Base-by-base conservation (phyloP, 495 filamentous ascomycete species). In the Margaritispora aquatica region DNA sequence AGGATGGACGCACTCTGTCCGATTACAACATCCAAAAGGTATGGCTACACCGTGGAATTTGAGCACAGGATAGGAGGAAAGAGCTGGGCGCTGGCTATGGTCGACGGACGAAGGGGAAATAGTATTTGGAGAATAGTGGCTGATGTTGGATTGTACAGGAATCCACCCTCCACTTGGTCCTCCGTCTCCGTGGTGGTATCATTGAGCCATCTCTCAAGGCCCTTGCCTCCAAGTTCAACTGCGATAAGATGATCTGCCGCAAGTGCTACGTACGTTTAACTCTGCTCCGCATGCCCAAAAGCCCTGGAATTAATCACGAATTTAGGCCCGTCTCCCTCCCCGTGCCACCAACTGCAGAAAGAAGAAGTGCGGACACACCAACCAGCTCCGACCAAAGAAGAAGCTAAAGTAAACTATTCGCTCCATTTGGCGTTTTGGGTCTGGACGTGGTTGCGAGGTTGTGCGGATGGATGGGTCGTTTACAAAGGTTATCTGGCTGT, bases 1-100 rank as follows among this genome's bases (percentile, higher is more conserved):
- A 98, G 86, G 94, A 98, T 82, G 94, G 94, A 77, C 88, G 94
- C 70, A 98, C 94, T 62, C 84, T 98, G 66, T 92, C 87, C 72
- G 94, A 98, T 79, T 98, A 98, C 87, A 98, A 98, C 83, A 98
- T 98, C 80, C 94, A 98, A 84, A 98, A 98, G 88, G 90, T 93
- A 79, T 72, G 84, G 69, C 51, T 34, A 44, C 38, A 19, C 49
- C 51, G 41, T 56, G 27, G 23, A 44, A 55, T 24, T 49, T 53
- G 60, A 55, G n/a, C n/a, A n/a, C n/a, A n/a, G n/a, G n/a, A n/a
- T n/a, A n/a, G 20, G 29, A 22, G 11, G 11, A 7, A 36, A 22
- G 17, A 54, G 8, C n/a, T 38, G 31, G 27, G 15, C 8, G 27
- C 20, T 22, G 22, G 48, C 17, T n/a, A 8, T 51, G 5, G 21